Conservation (phyloP, 2,329 filamentous ascomycete species). For the Colletotrichum horii region DNA sequence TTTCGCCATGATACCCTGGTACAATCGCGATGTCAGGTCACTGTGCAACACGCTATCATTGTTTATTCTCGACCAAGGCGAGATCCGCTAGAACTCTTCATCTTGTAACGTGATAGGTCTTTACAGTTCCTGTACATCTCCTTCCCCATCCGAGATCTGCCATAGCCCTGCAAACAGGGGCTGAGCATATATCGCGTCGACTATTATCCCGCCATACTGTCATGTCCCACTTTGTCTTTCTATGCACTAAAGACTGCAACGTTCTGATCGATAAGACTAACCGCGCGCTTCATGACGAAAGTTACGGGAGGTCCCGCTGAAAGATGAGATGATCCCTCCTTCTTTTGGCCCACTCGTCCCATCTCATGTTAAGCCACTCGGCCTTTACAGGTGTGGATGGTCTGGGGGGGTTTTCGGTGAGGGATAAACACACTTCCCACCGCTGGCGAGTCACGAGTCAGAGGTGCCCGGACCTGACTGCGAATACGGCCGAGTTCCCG, state of each 20-base stretch:
- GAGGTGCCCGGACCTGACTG: background rate
- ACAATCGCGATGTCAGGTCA: background rate
- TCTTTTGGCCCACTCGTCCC: background rate
- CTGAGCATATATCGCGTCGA: background rate
- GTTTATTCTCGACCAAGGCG: background rate
- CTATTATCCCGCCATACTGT: background rate
- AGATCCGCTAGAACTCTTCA: background rate
- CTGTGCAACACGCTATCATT: background rate
- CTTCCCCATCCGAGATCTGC: background rate
- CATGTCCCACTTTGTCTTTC: background rate
- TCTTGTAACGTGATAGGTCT: background rate
- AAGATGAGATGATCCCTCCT: background rate
- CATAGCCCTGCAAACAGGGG: background rate
- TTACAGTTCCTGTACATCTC: background rate
- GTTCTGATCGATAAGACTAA: background rate
- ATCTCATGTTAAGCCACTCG: background rate
- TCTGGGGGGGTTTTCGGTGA: background rate
- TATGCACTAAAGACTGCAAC: background rate
- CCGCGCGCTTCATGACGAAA: slow-evolving; percentile 16
- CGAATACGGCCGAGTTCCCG: background rate
- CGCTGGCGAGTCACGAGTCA: background rate
- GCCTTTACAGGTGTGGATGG: background rate
- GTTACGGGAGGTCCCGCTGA: background rate
- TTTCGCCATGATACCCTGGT: background rate
- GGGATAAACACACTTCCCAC: background rate